phyloP scores from a whole-genome alignment of 2,329 filamentous ascomycete genomes.

The Aspergillus sp. region DNA sequence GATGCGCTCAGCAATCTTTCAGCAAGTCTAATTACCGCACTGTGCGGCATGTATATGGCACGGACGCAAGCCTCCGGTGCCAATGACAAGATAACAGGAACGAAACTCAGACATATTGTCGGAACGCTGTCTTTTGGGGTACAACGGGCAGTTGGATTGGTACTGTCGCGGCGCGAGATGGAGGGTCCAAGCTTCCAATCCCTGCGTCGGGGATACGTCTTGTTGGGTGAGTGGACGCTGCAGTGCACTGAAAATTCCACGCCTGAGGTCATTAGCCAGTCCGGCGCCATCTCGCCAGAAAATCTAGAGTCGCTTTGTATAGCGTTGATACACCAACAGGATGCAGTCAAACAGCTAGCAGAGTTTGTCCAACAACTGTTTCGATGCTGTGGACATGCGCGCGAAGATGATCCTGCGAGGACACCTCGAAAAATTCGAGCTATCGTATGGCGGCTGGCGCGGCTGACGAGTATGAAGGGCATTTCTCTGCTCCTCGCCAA shows the following conservation, averaged over 20 bases:
- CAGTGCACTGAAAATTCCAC: slow-evolving; percentile 24
- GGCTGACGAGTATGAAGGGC: slow-evolving; percentile 22
- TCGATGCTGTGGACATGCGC: slow-evolving; percentile 30
- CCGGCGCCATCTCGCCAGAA: slow-evolving; percentile 13
- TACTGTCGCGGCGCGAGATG: slow-evolving; percentile 2
- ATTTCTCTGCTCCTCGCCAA: slow-evolving; percentile 33
- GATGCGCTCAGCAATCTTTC: slow-evolving; percentile 42
- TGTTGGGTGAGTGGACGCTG: slow-evolving; percentile 26
- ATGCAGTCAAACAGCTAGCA: slow-evolving; percentile 39
- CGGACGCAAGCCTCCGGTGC: slow-evolving; percentile 27
- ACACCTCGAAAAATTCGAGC: slow-evolving; percentile 30
- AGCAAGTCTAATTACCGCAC: slow-evolving; percentile 36
- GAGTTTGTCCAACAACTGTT: slow-evolving; percentile 38
- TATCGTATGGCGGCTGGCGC: slow-evolving; percentile 30
- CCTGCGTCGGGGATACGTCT: slow-evolving; percentile 37
- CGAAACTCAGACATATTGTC: slow-evolving; percentile 31
- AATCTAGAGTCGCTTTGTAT: slow-evolving; percentile 35
- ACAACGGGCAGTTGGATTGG: slow-evolving; percentile 26
- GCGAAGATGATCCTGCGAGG: neutral
- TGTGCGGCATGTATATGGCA: slow-evolving; percentile 42
- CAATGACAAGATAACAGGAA: slow-evolving; percentile 17
- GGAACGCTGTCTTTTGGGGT: slow-evolving; percentile 26
- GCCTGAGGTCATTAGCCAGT: slow-evolving; percentile 8
- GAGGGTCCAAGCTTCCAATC: slow-evolving; percentile 25
- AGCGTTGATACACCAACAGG: slow-evolving; percentile 31